Conservation (phyloP, 2,329 filamentous ascomycete species). For the Fusarium metavorans region DNA sequence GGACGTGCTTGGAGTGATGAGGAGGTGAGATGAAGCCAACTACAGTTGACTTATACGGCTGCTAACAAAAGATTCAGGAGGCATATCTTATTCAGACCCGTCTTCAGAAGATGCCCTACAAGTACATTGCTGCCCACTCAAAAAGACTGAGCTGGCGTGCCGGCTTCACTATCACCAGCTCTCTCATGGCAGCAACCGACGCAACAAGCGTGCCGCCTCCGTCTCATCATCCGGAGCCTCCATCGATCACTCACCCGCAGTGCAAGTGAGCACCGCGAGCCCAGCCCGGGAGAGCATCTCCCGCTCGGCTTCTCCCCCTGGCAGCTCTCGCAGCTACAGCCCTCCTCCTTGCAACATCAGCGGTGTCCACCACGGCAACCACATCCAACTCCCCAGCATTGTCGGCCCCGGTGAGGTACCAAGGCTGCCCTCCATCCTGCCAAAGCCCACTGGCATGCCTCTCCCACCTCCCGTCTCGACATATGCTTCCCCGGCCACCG, state of each 20-base stretch:
- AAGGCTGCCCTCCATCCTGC: conserved; percentile 71
- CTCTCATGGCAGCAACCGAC: conserved; percentile 83
- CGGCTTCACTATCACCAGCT: conserved; percentile 90
- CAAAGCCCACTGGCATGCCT: conserved; percentile 71
- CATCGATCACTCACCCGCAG: conserved; percentile 62
- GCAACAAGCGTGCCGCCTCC: conserved; percentile 81
- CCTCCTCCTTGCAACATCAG: conserved; percentile 56
- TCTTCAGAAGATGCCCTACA: conserved; percentile 90
- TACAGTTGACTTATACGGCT: not conserved
- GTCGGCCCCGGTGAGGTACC: conserved; percentile 58
- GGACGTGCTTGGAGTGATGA: conserved; percentile 88
- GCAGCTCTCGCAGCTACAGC: conserved; percentile 59
- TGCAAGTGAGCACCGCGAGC: conserved; percentile 59
- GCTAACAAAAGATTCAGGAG: conserved; percentile 66
- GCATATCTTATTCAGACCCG: conserved; percentile 86
- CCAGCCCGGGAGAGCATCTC: conserved; percentile 63
- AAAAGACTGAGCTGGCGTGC: conserved; percentile 90
- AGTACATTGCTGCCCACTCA: conserved; percentile 87
- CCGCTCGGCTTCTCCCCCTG: conserved; percentile 62
- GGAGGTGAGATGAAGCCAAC: conserved; percentile 67
- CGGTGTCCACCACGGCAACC: conserved; percentile 49
- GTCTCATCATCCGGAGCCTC: conserved; percentile 74
- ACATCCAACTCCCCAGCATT: conserved; percentile 66
- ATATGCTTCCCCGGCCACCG: conserved; percentile 57
- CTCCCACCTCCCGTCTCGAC: conserved; percentile 54